A percentile compares a stretch with the other conserved stretches of the same genome.
phyloP scores from a whole-genome alignment of 164 flowering plant species.

The Piper longum region DNA sequence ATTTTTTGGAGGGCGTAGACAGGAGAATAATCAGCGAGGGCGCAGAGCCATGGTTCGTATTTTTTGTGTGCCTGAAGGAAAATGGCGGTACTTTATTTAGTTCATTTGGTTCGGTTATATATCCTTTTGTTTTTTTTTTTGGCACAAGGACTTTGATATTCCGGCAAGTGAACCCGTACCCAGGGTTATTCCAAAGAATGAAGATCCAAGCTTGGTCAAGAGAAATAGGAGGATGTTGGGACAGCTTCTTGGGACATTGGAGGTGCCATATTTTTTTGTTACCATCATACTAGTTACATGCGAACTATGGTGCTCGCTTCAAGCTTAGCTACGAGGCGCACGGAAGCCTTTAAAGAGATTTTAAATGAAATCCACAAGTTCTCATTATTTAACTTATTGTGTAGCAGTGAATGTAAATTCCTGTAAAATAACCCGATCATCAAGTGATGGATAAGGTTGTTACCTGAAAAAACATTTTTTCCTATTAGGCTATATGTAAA shows the following conservation, averaged over 20 bases:
- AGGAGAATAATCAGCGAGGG: slow-evolving; percentile 32
- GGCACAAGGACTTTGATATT: slow-evolving; percentile 39
- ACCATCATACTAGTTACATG: neutral
- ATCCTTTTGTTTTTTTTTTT: neutral
- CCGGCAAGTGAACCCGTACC: slow-evolving; percentile 49
- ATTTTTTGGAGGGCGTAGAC: slow-evolving; percentile 30
- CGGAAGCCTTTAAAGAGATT: no score
- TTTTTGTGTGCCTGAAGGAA: no score
- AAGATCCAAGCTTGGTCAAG: slow-evolving; percentile 75
- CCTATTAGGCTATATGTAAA: no score
- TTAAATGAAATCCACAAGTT: no score
- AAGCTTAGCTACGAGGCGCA: neutral
- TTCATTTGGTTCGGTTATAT: neutral
- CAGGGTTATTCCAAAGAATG: slow-evolving; percentile 72
- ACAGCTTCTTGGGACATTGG: slow-evolving; percentile 82
- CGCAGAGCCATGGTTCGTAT: slow-evolving; percentile 19
- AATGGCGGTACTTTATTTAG: neutral
- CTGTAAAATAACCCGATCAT: no score
- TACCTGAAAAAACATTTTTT: no score
- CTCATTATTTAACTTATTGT: no score
- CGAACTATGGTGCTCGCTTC: neutral
- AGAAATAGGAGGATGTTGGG: slow-evolving; percentile 93
- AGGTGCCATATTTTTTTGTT: slow-evolving; percentile 32
- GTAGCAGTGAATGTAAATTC: no score
- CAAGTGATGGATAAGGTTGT: no score